These are phyloP conservation scores for Trichoderma koningiopsis DNA, from an alignment of 2,329 filamentous ascomycete genomes.

Conservation along the genomic window DNA sequence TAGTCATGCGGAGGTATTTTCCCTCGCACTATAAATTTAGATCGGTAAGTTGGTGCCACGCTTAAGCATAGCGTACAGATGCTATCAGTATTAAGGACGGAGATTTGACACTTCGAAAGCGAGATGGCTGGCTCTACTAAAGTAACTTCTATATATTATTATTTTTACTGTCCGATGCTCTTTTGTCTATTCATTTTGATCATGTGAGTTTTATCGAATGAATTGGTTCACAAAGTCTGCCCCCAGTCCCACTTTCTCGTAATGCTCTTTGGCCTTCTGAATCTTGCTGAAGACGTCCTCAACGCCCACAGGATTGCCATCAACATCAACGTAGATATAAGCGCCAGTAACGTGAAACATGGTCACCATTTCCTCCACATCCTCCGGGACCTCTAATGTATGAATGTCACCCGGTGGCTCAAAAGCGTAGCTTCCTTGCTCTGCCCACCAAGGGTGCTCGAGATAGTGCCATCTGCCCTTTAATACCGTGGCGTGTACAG, in stretches of 20 bases:
- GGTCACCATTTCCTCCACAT: background rate
- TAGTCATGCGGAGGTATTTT: background rate
- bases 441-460: conserved; percentile 1
- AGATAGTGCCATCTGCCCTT: conserved; percentile 5
- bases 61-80: background rate
- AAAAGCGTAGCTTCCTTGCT: background rate
- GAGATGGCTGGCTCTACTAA: background rate
- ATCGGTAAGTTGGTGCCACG: background rate
- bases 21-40: background rate
- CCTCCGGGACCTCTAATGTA: background rate
- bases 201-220: background rate
- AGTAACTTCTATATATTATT: background rate
- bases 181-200: background rate
- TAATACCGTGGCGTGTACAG: background rate
- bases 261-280: conserved; percentile 1
- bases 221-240: background rate
- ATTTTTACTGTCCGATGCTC: background rate
- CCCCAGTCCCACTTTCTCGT: background rate
- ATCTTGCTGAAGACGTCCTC: background rate
- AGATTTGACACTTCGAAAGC: background rate
- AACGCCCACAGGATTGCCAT: background rate
- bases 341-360: conserved; percentile 10
- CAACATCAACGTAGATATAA: conserved; percentile 3
- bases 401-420: background rate
- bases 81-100: background rate